Percentiles rank a stretch among this genome's conserved stretches.
Conservation (phyloP, 2,329 filamentous ascomycete genomes). For the Colletotrichum sp. region DNA sequence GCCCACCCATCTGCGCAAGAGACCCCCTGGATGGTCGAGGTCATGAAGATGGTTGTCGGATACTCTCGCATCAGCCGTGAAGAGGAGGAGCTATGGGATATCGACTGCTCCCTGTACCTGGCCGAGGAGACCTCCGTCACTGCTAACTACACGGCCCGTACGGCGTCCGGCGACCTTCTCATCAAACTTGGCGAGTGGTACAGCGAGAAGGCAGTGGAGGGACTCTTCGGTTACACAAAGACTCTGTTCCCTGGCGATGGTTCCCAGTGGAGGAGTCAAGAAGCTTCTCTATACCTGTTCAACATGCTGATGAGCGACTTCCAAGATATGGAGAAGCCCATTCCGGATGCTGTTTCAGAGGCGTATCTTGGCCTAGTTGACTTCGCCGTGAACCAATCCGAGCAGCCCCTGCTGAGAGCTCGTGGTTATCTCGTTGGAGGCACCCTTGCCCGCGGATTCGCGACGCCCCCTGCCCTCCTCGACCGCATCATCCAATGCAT, state of each 20-base stretch:
- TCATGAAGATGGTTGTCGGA: slow-evolving; percentile 83
- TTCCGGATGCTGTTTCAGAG: slow-evolving; percentile 72
- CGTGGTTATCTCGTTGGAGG: slow-evolving; percentile 89
- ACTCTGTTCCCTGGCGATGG: slow-evolving; percentile 68
- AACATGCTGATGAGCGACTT: slow-evolving; percentile 87
- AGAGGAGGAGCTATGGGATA: slow-evolving; percentile 94
- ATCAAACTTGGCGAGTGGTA: slow-evolving; percentile 95
- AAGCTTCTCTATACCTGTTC: slow-evolving; percentile 84
- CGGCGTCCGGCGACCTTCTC: slow-evolving; percentile 88
- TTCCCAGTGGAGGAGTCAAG: slow-evolving; percentile 67
- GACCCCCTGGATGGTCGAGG: slow-evolving; percentile 83
- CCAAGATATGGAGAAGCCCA: slow-evolving; percentile 74
- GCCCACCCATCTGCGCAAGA: slow-evolving; percentile 63
- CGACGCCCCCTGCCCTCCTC: slow-evolving; percentile 69
- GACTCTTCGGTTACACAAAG: slow-evolving; percentile 78
- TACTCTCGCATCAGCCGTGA: slow-evolving; percentile 92
- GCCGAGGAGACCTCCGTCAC: slow-evolving; percentile 95
- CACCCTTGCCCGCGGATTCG: slow-evolving; percentile 72
- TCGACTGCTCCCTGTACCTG: slow-evolving; percentile 93
- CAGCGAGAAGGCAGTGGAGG: slow-evolving; percentile 75
- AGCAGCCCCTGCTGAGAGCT: slow-evolving; percentile 81
- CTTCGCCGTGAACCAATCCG: slow-evolving; percentile 71
- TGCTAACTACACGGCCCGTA: slow-evolving; percentile 93
- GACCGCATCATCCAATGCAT: slow-evolving; percentile 79
- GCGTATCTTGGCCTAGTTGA: slow-evolving; percentile 83